A percentile compares a stretch with the other conserved stretches of the same genome.
Evolutionary conservation across 305 asterid species (phyloP).

Genomic region (Fraxinus xanthoxyloides): DNA sequence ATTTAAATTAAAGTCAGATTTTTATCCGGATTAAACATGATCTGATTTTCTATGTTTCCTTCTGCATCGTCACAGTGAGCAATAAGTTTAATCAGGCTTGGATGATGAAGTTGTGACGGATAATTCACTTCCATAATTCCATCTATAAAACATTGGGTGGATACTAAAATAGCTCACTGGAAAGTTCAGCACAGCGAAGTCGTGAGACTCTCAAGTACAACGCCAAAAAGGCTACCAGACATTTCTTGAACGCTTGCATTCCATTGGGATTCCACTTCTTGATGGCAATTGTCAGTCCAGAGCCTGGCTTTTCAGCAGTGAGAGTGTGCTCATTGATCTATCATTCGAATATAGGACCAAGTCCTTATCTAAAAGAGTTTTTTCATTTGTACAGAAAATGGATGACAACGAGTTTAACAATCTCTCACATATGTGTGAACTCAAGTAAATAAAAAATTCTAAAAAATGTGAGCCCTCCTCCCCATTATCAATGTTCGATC

Average conservation of each 20-base stretch:
- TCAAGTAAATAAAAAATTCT: too few species aligned
- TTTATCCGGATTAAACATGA: too few species aligned
- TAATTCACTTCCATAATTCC: conserved; percentile 37
- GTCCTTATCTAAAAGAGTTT: conserved; percentile 48
- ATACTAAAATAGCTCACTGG: neutral
- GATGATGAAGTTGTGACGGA: conserved; percentile 48
- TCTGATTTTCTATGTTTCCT: conserved; percentile 35
- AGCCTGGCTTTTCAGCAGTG: conserved; percentile 41
- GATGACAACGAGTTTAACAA: too few species aligned
- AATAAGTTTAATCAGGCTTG: conserved; percentile 44
- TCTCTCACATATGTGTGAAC: too few species aligned
- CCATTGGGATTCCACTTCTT: conserved; percentile 47
- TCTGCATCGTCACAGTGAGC: conserved; percentile 48
- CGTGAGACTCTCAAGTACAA: neutral
- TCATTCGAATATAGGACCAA: conserved; percentile 45
- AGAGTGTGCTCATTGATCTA: conserved; percentile 43
- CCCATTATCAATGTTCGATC: too few species aligned
- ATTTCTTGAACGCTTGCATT: conserved; percentile 40
- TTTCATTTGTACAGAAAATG: too few species aligned
- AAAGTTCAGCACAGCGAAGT: neutral
- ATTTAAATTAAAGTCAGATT: too few species aligned
- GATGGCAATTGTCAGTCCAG: conserved; percentile 46
- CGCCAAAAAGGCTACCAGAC: conserved; percentile 31
- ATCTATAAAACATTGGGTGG: conserved; percentile 18
- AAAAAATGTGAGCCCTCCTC: too few species aligned